Conservation (phyloP, 345 rosid genomes). For the Cardamine occulta region DNA sequence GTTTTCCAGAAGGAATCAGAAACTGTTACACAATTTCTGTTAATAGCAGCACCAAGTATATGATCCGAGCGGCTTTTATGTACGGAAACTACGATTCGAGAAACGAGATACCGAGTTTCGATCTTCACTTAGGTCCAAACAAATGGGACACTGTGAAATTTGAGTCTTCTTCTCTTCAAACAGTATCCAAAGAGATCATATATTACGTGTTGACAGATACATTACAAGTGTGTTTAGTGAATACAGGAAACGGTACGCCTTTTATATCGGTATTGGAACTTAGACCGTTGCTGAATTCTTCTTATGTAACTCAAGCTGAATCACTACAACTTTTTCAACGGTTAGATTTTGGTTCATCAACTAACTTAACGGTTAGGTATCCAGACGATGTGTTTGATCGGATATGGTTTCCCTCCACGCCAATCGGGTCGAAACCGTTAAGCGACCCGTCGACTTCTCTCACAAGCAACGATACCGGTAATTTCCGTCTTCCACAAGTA, state of each 20-base stretch:
- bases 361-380: conserved; percentile 49
- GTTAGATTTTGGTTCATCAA: conserved; percentile 46
- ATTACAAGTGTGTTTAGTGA: conserved; percentile 59
- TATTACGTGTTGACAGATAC: conserved; percentile 42
- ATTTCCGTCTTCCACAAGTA: conserved; percentile 34
- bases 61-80: conserved; percentile 56
- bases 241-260: conserved; percentile 53
- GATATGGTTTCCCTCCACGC: conserved; percentile 43
- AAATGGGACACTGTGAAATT: conserved; percentile 47
- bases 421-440: not conserved
- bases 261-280: conserved; percentile 61
- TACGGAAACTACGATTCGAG: conserved; percentile 62
- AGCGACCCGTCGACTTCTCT: not conserved
- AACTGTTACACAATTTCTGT: conserved; percentile 50
- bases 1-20: conserved; percentile 49
- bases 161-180: conserved; percentile 24
- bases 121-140: conserved; percentile 57
- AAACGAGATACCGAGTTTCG: conserved; percentile 47
- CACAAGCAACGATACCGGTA: conserved; percentile 1
- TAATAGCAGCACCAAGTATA: conserved; percentile 38
- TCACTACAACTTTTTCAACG: conserved; percentile 40
- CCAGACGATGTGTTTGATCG: conserved; percentile 53
- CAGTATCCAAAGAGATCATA: conserved; percentile 44
- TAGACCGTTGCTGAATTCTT: conserved; percentile 40
- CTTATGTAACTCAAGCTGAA: conserved; percentile 29